Percentiles rank a stretch among this genome's conserved stretches.
Evolutionary conservation across 176 grass and related monocot species (phyloP).

Genomic region (bread wheat (Triticum aestivum)): IWGSC_CS_RefSeq_v2.1 NC_057806.1:675409841-675410340

Average conservation of each 20-base stretch:
- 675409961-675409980: no score
- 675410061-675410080: not conserved
- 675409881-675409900: no score
- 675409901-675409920: no score
- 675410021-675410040: not conserved
- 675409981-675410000: not conserved
- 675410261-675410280: no score
- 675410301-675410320: no score
- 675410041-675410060: not conserved
- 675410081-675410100: not conserved
- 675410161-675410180: not conserved
- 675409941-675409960: no score
- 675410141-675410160: not conserved
- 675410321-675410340: no score
- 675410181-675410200: not conserved
- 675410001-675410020: not conserved
- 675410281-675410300: no score
- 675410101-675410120: not conserved
- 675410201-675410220: not conserved
- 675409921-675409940: no score
- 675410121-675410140: not conserved
- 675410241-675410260: no score
- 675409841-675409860: not conserved
- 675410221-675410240: no score
- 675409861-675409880: no score